Evolutionary conservation across 2,329 filamentous ascomycete species (phyloP).

Genomic region (Fusarium sp.): DNA sequence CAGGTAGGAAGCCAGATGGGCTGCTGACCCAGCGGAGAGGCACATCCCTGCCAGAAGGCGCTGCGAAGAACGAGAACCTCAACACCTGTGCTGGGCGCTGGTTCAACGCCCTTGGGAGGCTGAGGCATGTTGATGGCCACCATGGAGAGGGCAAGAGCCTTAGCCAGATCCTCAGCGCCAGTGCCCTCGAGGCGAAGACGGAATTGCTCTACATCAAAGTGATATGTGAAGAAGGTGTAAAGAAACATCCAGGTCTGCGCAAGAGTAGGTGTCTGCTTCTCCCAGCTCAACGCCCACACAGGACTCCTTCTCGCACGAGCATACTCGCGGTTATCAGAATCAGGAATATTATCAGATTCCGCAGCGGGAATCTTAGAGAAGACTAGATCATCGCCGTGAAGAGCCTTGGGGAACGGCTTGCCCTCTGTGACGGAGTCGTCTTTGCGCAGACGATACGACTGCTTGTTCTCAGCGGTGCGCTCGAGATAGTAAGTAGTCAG

Average conservation of each 20-base stretch:
- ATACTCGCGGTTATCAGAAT: slow-evolving; percentile 57
- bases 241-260: slow-evolving; percentile 62
- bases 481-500: slow-evolving; percentile 43
- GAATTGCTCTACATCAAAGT: slow-evolving; percentile 38
- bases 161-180: slow-evolving; percentile 31
- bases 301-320: slow-evolving; percentile 61
- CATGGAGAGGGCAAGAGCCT: slow-evolving; percentile 52
- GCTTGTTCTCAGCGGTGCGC: slow-evolving; percentile 18
- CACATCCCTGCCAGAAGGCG: slow-evolving; percentile 75
- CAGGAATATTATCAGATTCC: slow-evolving; percentile 40
- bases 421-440: slow-evolving; percentile 30
- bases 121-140: slow-evolving; percentile 57
- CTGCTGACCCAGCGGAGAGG: slow-evolving; percentile 71
- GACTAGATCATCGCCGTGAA: slow-evolving; percentile 35
- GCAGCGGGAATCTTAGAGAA: slow-evolving; percentile 31
- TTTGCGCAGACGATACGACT: slow-evolving; percentile 37
- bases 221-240: slow-evolving; percentile 58
- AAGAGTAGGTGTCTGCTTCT: slow-evolving; percentile 52
- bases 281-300: slow-evolving; percentile 56
- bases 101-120: slow-evolving; percentile 47
- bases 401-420: slow-evolving; percentile 31
- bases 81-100: slow-evolving; percentile 41
- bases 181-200: slow-evolving; percentile 38
- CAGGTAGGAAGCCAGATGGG: slow-evolving; percentile 67
- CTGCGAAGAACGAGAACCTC: slow-evolving; percentile 57